These are phyloP conservation scores for Nicotiana otophora DNA, from an alignment of 257 asterid species.

Conservation along the genomic window DNA sequence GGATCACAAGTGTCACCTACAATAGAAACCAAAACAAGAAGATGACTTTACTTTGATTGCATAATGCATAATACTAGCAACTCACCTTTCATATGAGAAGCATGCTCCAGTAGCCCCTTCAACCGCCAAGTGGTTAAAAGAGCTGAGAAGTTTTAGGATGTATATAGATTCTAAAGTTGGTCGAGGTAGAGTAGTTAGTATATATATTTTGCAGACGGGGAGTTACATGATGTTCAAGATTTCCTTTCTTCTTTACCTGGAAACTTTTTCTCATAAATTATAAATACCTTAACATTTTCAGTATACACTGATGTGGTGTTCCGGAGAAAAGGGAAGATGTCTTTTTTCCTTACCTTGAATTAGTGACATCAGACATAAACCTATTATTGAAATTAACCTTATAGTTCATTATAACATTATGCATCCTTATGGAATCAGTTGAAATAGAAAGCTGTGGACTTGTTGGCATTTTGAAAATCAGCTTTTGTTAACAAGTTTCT, in stretches of 20 bases:
- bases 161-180: slow-evolving; percentile 21
- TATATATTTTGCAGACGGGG: slow-evolving; percentile 9
- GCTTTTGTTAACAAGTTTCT: background rate
- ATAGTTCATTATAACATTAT: background rate
- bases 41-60: slow-evolving; percentile 25
- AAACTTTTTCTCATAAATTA: background rate
- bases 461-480: background rate
- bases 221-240: slow-evolving; percentile 2
- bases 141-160: slow-evolving; percentile 12
- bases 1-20: slow-evolving; percentile 42
- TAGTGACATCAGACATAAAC: background rate
- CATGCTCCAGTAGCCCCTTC: slow-evolving; percentile 5
- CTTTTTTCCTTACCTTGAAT: background rate
- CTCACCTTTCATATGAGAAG: slow-evolving; percentile 6
- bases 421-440: background rate
- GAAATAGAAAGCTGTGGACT: background rate
- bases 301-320: slow-evolving; percentile 4
- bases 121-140: slow-evolving; percentile 23
- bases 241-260: background rate
- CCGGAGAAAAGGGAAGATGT: slow-evolving; percentile 1
- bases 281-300: background rate
- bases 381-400: background rate
- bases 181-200: slow-evolving; percentile 11
- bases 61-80: background rate
- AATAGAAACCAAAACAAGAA: slow-evolving; percentile 45